Percentiles rank a stretch among this genome's conserved stretches.
These are phyloP conservation scores for Cinnamomum chago DNA, from an alignment of 164 flowering plant species.

Conservation along the genomic window DNA sequence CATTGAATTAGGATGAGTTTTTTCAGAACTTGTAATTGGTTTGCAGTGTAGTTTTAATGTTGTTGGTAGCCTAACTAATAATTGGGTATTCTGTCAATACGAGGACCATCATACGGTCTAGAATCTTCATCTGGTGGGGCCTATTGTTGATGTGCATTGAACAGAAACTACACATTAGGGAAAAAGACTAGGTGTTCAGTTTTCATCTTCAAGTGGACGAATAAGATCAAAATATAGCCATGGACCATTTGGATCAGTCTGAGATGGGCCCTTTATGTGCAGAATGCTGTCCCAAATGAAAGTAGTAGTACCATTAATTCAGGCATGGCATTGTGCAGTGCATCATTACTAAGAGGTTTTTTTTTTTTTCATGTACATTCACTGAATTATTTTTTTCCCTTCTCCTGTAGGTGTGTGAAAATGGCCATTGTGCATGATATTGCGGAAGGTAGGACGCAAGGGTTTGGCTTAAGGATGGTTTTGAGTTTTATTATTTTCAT, in stretches of 20 bases:
- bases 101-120: neutral
- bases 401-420: constrained; percentile 66
- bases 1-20: neutral
- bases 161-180: neutral
- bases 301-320: neutral
- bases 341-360: neutral
- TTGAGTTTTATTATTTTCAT: neutral
- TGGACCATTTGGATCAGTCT: neutral
- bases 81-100: neutral
- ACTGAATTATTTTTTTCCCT: neutral
- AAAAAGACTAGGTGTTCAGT: neutral
- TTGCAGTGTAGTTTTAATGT: neutral
- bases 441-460: constrained; percentile 68
- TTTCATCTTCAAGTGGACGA: neutral
- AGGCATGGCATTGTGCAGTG: neutral
- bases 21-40: neutral
- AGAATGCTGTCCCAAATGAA: neutral
- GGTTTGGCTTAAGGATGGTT: neutral
- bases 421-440: constrained; percentile 98
- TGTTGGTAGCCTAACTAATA: too few relatives aligned
- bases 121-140: neutral
- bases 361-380: neutral
- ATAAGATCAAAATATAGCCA: neutral
- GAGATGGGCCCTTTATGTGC: neutral
- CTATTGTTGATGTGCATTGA: neutral